Percentiles rank a stretch among this genome's conserved stretches.
Conservation (phyloP, 1,284 basidiomycete genomes). For the Apiotrichum brassicae region DNA sequence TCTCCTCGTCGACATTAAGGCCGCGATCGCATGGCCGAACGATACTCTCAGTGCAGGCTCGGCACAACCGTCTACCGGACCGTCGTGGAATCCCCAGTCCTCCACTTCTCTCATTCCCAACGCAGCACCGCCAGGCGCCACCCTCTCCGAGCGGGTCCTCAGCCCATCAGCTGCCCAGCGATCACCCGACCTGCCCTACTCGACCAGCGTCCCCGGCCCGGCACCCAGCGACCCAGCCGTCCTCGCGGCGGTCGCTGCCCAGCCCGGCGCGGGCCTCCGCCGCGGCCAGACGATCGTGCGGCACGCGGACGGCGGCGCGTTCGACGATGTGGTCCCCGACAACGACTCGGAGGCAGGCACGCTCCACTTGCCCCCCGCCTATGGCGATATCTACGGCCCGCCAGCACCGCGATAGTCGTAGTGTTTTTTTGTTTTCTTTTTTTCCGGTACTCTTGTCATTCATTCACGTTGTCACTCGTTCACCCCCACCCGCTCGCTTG, state of each 20-base stretch:
- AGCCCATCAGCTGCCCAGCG: too few species aligned
- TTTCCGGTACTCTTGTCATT: too few species aligned
- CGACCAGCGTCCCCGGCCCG: not conserved
- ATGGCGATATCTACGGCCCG: slow-evolving; percentile 19
- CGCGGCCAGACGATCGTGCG: slow-evolving; percentile 15
- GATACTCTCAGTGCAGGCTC: not conserved
- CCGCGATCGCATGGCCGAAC: not conserved
- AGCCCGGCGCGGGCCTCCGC: not conserved
- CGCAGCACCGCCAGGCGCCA: too few species aligned
- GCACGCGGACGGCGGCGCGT: slow-evolving; percentile 17
- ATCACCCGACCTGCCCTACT: not conserved
- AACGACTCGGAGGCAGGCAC: slow-evolving; percentile 1
- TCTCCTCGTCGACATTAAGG: slow-evolving; percentile 18
- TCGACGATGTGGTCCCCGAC: slow-evolving; percentile 9
- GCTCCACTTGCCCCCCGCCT: slow-evolving; percentile 18
- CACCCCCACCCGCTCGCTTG: too few species aligned
- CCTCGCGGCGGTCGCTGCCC: not conserved
- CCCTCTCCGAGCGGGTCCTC: too few species aligned
- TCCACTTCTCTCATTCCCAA: not conserved
- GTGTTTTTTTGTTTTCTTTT: too few species aligned
- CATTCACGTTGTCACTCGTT: too few species aligned
- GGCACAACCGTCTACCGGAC: not conserved
- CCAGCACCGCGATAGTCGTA: too few species aligned
- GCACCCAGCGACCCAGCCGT: not conserved
- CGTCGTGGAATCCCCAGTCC: not conserved